Conservation (phyloP, 75 land plant genomes). For the Pseudotsuga menziesii region DNA sequence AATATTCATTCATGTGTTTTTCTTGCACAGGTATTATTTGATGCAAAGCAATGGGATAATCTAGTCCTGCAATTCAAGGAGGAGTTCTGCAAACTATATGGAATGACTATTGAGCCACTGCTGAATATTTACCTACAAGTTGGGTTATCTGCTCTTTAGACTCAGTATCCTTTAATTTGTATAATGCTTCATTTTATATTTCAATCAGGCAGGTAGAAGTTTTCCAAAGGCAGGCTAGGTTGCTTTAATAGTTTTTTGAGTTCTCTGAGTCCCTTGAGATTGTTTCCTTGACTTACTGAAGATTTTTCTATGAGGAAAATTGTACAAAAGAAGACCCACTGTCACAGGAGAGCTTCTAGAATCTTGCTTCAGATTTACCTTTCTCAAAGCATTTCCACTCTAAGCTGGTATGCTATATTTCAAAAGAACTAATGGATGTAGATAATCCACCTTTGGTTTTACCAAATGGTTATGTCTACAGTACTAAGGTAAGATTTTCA, state of each 20-base stretch:
- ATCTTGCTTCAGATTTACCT: conserved; percentile 80
- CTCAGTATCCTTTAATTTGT: conserved; percentile 70
- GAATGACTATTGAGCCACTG: conserved; percentile 87
- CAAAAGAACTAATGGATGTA: conserved; percentile 92
- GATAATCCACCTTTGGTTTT: conserved; percentile 95
- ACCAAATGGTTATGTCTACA: conserved; percentile 96
- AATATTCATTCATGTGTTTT: neutral
- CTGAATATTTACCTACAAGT: conserved; percentile 90
- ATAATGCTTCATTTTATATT: neutral
- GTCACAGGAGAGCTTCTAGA: conserved; percentile 75
- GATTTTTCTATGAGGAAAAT: conserved; percentile 83
- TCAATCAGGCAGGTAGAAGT: neutral
- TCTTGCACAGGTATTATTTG: conserved; percentile 59
- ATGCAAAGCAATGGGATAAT: conserved; percentile 85
- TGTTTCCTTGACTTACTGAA: conserved; percentile 20
- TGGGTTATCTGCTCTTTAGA: conserved; percentile 88
- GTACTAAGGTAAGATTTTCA: conserved; percentile 62
- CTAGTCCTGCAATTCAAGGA: conserved; percentile 89
- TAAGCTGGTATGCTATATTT: conserved; percentile 94
- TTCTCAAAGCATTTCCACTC: conserved; percentile 94
- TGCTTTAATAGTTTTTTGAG: neutral
- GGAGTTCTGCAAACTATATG: conserved; percentile 88
- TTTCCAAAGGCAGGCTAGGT: neutral
- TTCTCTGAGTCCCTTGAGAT: neutral
- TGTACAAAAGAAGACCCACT: conserved; percentile 95